phyloP scores from a whole-genome alignment of 23 red algal species.

The Gracilariopsis chorda region DNA sequence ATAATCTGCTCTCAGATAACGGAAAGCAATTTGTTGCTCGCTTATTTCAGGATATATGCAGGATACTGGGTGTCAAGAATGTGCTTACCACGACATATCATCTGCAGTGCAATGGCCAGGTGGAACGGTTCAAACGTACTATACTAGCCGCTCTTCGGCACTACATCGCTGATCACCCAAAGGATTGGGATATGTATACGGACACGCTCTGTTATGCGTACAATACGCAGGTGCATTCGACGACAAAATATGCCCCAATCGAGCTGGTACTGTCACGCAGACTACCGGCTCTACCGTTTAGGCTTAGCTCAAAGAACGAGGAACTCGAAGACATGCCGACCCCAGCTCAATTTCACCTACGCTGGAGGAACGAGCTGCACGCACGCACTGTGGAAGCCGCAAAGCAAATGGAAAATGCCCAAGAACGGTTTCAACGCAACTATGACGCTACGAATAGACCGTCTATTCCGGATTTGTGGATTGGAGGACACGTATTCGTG shows the following conservation, averaged over 20 bases:
- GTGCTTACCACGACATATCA: neutral
- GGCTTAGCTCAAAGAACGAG: too few relatives aligned
- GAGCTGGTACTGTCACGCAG: neutral
- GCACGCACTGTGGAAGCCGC: too few relatives aligned
- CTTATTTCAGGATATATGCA: constrained; percentile 9
- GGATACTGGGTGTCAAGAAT: neutral
- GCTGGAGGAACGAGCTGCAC: too few relatives aligned
- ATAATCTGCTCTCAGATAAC: neutral
- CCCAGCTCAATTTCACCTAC: too few relatives aligned
- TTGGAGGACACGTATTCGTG: too few relatives aligned
- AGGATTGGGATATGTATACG: neutral
- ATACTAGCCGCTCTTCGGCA: neutral
- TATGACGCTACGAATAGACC: neutral
- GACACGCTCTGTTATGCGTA: neutral
- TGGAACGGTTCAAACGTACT: constrained; percentile 6
- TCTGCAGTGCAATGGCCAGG: neutral
- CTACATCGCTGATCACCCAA: neutral
- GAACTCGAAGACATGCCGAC: too few relatives aligned
- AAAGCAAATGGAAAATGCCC: too few relatives aligned
- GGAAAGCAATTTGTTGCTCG: neutral
- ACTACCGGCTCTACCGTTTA: neutral
- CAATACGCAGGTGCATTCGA: neutral
- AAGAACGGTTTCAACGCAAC: neutral
- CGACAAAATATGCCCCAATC: neutral
- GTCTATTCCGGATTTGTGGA: too few relatives aligned